These are phyloP conservation scores for Suillus sp. DNA, from an alignment of 768 basidiomycete species.

Conservation along the genomic window DNA sequence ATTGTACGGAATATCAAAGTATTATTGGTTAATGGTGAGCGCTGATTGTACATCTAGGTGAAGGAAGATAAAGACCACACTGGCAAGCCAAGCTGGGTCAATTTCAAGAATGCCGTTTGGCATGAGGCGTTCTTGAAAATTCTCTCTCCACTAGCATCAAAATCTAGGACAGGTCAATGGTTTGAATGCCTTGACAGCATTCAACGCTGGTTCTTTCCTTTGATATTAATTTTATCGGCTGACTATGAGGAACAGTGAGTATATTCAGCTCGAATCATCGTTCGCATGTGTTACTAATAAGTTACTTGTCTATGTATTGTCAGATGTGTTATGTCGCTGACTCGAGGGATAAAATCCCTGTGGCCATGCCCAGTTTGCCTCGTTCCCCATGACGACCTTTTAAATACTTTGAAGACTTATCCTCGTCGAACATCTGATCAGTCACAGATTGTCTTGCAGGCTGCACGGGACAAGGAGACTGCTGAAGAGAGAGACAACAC, in stretches of 20 bases:
- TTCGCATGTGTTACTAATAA: rapidly evolving
- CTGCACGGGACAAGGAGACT: too few species aligned
- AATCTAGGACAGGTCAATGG: neutral
- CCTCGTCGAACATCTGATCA: neutral
- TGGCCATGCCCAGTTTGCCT: neutral
- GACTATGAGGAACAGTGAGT: neutral
- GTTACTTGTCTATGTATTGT: too few species aligned
- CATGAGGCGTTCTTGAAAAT: neutral
- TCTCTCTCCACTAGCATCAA: neutral
- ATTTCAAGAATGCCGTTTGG: neutral
- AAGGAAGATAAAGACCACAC: neutral
- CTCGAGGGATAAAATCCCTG: neutral
- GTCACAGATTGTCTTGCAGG: neutral
- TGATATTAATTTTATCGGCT: neutral
- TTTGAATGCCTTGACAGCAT: neutral
- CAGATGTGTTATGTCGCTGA: neutral
- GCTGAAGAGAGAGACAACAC: too few species aligned
- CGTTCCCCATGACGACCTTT: neutral
- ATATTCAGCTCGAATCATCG: neutral
- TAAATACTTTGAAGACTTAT: neutral
- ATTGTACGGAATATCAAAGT: neutral
- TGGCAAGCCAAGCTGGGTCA: neutral
- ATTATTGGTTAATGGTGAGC: neutral
- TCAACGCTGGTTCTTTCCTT: neutral
- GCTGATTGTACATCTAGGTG: neutral